Base-by-base conservation (phyloP, 1,284 basidiomycete species). In the Peniophora sp. region DNA sequence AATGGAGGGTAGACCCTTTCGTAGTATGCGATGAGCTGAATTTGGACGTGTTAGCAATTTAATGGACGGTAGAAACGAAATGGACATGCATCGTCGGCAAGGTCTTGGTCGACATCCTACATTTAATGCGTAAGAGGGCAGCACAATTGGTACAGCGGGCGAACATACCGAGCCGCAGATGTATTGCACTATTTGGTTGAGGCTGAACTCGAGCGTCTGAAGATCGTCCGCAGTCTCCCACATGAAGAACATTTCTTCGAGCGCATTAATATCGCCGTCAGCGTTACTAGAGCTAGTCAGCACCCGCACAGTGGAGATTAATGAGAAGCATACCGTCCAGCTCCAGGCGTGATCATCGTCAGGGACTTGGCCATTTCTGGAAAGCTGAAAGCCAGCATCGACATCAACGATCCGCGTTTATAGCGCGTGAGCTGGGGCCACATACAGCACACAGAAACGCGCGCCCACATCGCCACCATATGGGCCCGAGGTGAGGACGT, bases 201-300 rank as follows among this genome's bases (percentile, higher is more conserved):
- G 73, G 3, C 77, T 74, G 52, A 83, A 78, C 57, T 89, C 84
- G 50, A 83, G 82, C 1, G 78, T 70, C 55, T 85, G 81, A 41
- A 88, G 56, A 60, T 89, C 85, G 47, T 79, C 72, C 8, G 85
- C 76, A 57, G 76, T 79, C 57, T 78, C 80, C 77, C 83, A 87
- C 16, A 76, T 63, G 48, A 79, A 74, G 38, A 80, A 61, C 10
- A 85, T 65, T 58, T 89, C 85, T 49, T 83, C 79, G 51, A 80
- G 73, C 16, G 78, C 74, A 20, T 78, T 74, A 61, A 77, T 76
- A 19, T 78, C 68, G 68, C 75, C 77, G 59, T 76, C 75, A 45
- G 77, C 63, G 59, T 85, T 87, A 57, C 23, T 50, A 32, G 17
- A 19, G 11, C 19, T 14, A 19, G 36, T 24, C 39, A 46, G 27